Base-by-base conservation (phyloP, 768 basidiomycete species). In the Lentinula sp. region DNA sequence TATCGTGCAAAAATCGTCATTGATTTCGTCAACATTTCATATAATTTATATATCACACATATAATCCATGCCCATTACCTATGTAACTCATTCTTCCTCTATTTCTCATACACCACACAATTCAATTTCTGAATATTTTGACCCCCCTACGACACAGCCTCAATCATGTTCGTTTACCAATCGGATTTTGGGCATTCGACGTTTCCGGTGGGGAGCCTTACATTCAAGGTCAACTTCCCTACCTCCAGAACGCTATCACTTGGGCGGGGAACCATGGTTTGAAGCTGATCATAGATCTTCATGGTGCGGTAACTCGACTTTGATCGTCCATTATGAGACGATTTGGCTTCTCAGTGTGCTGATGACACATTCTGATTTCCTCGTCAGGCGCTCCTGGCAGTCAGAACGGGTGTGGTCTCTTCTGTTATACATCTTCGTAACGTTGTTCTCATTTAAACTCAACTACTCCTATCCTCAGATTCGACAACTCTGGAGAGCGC, bases 151-250 rank as follows among this genome's bases (percentile, higher is more conserved):
- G 6, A 15, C 4, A 16, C 8, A 90, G 90, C 12, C 76, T 93
- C 57, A 93, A 92, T 68, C 90, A 92, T 71, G 87, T 93, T 60
- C 85, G 91, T 54, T 67, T 93, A 45, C 91, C 92, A 37, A 58
- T 62, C 13, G 94, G 93, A 12, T 96, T 91, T 71, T 95, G 91
- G 91, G 92, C 90, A 1, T 93, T 87, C 66, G 91, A 95, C 61
- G 85, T 93, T 39, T 80, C 82, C 20, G 77, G 79, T 12, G 90
- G 90, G 4, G 88, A 93, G 66, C 93, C 92, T 6, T 93, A 81
- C 70, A 83, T 91, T 61, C 81, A 84, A 72, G 91, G 91, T 12
- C 91, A 92, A 70, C 74, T 89, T 37, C 79, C 85, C 18, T 92
- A 88, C 72, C 74, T 93, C 20, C 64, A 76, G 63, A 80, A 85